These are phyloP conservation scores for Trypanosoma cruzi DNA, from an alignment of 208 protist genomes.

Conservation along the genomic window DNA sequence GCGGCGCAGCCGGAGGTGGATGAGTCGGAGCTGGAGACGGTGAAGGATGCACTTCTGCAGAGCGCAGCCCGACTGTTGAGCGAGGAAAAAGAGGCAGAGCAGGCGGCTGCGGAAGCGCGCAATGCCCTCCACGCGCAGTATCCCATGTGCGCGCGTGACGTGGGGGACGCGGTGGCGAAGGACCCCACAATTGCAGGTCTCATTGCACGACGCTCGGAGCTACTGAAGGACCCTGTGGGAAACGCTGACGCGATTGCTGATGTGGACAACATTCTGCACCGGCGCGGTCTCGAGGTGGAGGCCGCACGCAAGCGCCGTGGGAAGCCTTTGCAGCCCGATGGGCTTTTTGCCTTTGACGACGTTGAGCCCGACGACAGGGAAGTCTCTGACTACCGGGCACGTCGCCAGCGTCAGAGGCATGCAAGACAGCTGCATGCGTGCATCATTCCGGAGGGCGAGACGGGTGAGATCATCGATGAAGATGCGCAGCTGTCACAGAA, in stretches of 20 bases:
- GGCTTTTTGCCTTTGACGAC: not conserved
- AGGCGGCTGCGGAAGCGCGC: conserved; percentile 25
- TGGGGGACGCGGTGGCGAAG: not conserved
- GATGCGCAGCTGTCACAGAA: not conserved
- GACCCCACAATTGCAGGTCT: not conserved
- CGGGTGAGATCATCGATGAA: not conserved
- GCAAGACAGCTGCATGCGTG: not conserved
- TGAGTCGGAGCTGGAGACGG: not conserved
- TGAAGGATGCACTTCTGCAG: not conserved
- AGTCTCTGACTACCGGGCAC: not conserved
- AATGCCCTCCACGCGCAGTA: conserved; percentile 31
- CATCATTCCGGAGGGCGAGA: not conserved
- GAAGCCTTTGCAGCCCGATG: not conserved
- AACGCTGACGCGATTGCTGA: not conserved
- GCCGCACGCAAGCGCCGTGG: not conserved
- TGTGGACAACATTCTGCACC: not conserved
- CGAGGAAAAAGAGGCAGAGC: conserved; percentile 34
- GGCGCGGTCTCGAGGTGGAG: not conserved
- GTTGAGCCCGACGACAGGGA: not conserved
- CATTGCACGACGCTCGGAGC: not conserved
- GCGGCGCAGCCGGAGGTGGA: not conserved
- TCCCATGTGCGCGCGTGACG: conserved; percentile 50
- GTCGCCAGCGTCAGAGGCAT: not conserved
- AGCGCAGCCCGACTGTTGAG: conserved; percentile 5
- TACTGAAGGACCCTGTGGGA: not conserved